A percentile compares a stretch with the other conserved stretches of the same genome.
phyloP scores from a whole-genome alignment of 2,329 filamentous ascomycete species.

The Hymenoscyphus infarciens region DNA sequence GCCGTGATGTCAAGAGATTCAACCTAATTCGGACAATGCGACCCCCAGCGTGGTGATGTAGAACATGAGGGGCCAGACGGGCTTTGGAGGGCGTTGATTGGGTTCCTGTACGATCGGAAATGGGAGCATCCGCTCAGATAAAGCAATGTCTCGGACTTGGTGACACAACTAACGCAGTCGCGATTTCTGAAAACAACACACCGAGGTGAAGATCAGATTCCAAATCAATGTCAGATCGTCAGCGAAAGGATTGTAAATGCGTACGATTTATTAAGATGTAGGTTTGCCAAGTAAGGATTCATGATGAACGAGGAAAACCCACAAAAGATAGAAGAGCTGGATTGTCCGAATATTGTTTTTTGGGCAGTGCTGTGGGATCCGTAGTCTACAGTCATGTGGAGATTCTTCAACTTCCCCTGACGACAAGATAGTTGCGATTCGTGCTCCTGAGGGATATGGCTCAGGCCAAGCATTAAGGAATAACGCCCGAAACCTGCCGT shows the following conservation, averaged over 20 bases:
- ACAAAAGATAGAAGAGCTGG: neutral
- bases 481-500: slow-evolving; percentile 7
- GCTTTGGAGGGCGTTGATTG: neutral
- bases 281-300: neutral
- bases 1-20: neutral
- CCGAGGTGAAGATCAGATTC: neutral
- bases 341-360: slow-evolving; percentile 3
- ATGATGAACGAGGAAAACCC: neutral
- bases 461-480: slow-evolving; percentile 9
- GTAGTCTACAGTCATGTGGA: neutral
- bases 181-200: neutral
- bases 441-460: slow-evolving; percentile 3
- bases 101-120: slow-evolving; percentile 6
- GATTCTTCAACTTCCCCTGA: neutral
- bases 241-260: neutral
- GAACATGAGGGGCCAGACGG: neutral
- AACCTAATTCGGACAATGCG: neutral
- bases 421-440: neutral
- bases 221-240: neutral
- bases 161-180: neutral
- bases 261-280: neutral
- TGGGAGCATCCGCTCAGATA: slow-evolving; percentile 1
- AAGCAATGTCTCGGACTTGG: slow-evolving; percentile 9
- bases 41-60: neutral
- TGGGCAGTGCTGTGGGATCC: neutral